These are phyloP conservation scores for Candida verbasci DNA, from an alignment of 805 yeast genomes.

Conservation along the genomic window DNA sequence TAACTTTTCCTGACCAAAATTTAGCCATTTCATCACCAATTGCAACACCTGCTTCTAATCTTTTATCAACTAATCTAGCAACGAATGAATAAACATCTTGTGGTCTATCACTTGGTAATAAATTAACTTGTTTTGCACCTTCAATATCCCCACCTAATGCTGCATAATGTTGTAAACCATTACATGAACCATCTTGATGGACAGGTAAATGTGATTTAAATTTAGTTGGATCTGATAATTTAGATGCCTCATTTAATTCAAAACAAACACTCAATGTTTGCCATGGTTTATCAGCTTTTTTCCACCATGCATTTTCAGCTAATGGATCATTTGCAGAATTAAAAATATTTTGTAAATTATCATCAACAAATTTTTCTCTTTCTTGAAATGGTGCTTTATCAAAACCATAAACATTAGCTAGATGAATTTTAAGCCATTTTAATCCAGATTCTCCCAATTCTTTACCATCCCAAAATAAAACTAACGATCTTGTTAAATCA, in stretches of 20 bases:
- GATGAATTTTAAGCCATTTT: constrained; percentile 35
- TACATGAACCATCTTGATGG: constrained; percentile 43
- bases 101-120: constrained; percentile 16
- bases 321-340: constrained; percentile 28
- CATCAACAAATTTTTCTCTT: constrained; percentile 19
- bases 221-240: constrained; percentile 19
- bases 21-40: constrained; percentile 11
- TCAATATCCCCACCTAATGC: constrained; percentile 34
- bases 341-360: constrained; percentile 16
- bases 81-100: constrained; percentile 35
- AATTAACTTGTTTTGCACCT: constrained; percentile 40
- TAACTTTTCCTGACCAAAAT: constrained; percentile 15
- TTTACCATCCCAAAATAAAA: constrained; percentile 36
- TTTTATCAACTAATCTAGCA: constrained; percentile 18
- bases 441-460: constrained; percentile 33
- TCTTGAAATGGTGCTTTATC: constrained; percentile 58
- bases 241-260: constrained; percentile 23
- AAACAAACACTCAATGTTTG: constrained; percentile 33
- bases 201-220: constrained; percentile 21
- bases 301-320: constrained; percentile 30
- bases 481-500: constrained; percentile 29
- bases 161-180: constrained; percentile 44
- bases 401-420: constrained; percentile 37
- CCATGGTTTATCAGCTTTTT: constrained; percentile 36
- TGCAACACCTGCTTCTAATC: constrained; percentile 9